Evolutionary conservation across 768 basidiomycete species (phyloP).

Genomic region (button mushroom (Agaricus bisporus)): DNA sequence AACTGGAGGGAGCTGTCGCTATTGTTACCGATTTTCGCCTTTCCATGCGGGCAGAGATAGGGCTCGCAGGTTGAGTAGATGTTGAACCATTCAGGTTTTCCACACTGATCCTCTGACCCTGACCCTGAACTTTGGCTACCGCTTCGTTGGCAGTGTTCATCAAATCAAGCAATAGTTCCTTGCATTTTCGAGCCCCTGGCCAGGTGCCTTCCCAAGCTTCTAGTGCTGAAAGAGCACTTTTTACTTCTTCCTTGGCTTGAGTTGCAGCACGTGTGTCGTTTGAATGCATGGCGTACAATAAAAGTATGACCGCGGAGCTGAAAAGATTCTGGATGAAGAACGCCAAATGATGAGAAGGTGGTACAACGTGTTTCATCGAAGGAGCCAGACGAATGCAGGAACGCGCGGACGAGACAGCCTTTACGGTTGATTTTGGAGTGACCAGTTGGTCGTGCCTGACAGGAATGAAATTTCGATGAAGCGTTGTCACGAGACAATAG

Average conservation of each 20-base stretch:
- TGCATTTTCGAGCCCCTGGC: conserved; percentile 87
- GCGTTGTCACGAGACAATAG: conserved; percentile 80
- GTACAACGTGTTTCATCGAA: conserved; percentile 78
- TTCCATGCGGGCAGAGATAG: conserved; percentile 33
- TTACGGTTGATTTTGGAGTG: conserved; percentile 66
- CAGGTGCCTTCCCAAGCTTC: conserved; percentile 81
- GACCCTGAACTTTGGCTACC: conserved; percentile 34
- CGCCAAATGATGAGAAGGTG: conserved; percentile 80
- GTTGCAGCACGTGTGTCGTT: conserved; percentile 57
- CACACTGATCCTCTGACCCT: conserved; percentile 11
- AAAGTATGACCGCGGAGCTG: conserved; percentile 81
- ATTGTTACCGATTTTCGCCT: conserved; percentile 55
- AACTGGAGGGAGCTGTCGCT: conserved; percentile 30
- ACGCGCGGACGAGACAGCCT: conserved; percentile 79
- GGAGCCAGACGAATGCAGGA: conserved; percentile 82
- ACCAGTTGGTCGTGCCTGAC: conserved; percentile 67
- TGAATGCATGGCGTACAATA: conserved; percentile 83
- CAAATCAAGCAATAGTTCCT: conserved; percentile 68
- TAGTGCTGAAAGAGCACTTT: conserved; percentile 61
- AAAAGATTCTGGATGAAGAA: conserved; percentile 89
- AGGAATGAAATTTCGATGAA: conserved; percentile 84
- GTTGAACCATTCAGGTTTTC: conserved; percentile 19
- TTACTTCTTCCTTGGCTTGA: conserved; percentile 79
- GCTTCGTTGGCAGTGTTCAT: conserved; percentile 66
- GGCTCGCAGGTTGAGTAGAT: conserved; percentile 16